Conservation (phyloP, 2,329 filamentous ascomycete species). For the Aureobasidium musti region DNA sequence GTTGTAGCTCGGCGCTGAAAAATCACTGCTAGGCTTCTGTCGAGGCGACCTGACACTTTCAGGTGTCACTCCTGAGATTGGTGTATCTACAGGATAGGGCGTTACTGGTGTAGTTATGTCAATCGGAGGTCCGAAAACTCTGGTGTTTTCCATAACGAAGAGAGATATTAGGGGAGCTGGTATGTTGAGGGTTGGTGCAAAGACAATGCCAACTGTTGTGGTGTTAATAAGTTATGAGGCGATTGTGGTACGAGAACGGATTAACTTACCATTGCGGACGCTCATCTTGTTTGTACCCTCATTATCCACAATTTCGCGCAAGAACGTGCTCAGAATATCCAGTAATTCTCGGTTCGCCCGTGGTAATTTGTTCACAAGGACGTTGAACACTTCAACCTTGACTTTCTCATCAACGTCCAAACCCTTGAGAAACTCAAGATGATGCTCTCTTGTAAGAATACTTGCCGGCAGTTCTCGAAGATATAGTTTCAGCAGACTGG, state of each 20-base stretch:
- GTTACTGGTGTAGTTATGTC: constrained; percentile 48
- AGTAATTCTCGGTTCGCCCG: constrained; percentile 78
- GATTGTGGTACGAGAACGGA: neutral
- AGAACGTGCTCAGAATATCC: constrained; percentile 80
- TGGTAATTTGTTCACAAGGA: constrained; percentile 78
- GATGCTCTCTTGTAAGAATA: constrained; percentile 86
- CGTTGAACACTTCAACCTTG: constrained; percentile 74
- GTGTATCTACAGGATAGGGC: constrained; percentile 26
- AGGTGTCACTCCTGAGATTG: constrained; percentile 41
- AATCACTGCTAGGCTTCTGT: constrained; percentile 65
- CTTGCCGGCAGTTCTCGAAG: constrained; percentile 88
- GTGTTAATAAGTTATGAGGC: constrained; percentile 32
- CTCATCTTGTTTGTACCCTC: constrained; percentile 96
- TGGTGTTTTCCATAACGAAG: constrained; percentile 86
- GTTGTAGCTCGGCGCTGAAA: constrained; percentile 56
- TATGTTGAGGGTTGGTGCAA: constrained; percentile 95
- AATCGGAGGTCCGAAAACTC: constrained; percentile 75
- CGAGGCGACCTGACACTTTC: constrained; percentile 65
- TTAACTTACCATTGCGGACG: constrained; percentile 69
- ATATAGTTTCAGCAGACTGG: constrained; percentile 91
- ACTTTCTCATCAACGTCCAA: constrained; percentile 72
- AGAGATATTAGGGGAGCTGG: constrained; percentile 91
- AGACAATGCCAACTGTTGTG: constrained; percentile 82
- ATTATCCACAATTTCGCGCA: constrained; percentile 91
- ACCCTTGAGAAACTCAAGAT: constrained; percentile 76